These are phyloP conservation scores for Hyphopichia khmerensis DNA, from an alignment of 1,139 yeast species.

Conservation along the genomic window DNA sequence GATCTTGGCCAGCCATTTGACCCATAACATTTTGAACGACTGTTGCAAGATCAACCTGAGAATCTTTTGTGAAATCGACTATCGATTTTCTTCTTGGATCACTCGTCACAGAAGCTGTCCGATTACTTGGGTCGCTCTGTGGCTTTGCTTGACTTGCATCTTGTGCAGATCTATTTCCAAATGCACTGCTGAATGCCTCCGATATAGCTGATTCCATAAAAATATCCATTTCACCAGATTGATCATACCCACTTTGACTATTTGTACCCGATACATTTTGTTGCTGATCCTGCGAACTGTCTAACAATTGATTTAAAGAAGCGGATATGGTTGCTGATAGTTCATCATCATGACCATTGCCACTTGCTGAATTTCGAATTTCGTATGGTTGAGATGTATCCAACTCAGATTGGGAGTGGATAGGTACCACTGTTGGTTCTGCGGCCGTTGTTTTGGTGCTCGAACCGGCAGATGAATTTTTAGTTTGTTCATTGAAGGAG, in stretches of 20 bases:
- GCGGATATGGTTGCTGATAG: constrained; percentile 16
- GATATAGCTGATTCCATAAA: constrained; percentile 32
- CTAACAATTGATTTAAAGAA: constrained; percentile 14
- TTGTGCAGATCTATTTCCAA: constrained; percentile 6
- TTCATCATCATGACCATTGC: constrained; percentile 11
- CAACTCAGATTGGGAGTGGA: too few species aligned
- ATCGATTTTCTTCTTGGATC: constrained; percentile 1
- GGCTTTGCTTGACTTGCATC: not conserved
- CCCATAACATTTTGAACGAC: constrained; percentile 22
- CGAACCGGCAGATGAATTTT: too few species aligned
- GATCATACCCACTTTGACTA: not conserved
- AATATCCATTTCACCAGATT: constrained; percentile 14
- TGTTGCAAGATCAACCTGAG: constrained; percentile 15
- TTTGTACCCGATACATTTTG: too few species aligned
- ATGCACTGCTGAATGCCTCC: constrained; percentile 33
- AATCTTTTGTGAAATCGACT: not conserved
- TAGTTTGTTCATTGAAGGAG: too few species aligned
- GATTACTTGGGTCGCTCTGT: not conserved
- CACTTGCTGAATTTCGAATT: too few species aligned
- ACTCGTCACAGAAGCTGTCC: not conserved
- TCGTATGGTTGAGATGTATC: too few species aligned
- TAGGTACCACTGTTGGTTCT: too few species aligned
- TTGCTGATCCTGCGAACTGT: constrained; percentile 3
- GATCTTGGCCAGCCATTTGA: constrained; percentile 15
- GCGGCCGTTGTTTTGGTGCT: too few species aligned